Conservation (phyloP, 768 basidiomycete species). For the Kwoniella newhampshirensis region DNA sequence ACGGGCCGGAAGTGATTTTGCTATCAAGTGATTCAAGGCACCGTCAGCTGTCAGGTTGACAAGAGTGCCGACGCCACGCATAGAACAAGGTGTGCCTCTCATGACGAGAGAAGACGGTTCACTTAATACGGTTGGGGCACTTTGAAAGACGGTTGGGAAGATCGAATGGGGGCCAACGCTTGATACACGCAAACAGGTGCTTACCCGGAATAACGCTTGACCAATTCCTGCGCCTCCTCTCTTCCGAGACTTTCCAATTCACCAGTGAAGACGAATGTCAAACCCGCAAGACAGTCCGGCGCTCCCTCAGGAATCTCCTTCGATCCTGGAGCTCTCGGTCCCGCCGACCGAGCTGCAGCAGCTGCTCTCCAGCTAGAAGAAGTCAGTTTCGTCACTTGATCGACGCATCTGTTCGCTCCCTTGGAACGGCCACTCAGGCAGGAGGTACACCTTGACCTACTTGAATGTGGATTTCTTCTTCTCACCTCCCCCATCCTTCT, state of each 20-base stretch:
- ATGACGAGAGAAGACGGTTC: too few relatives aligned
- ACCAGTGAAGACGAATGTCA: conserved; percentile 93
- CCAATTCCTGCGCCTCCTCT: conserved; percentile 81
- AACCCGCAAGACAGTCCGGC: conserved; percentile 73
- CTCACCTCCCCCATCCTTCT: conserved; percentile 22
- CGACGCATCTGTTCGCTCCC: too few relatives aligned
- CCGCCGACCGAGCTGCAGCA: conserved; percentile 31
- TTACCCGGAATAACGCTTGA: conserved; percentile 89
- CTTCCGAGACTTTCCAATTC: conserved; percentile 82
- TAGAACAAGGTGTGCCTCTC: too few relatives aligned
- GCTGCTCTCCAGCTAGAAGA: conserved; percentile 54
- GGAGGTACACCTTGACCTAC: too few relatives aligned
- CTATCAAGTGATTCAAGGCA: conserved; percentile 57
- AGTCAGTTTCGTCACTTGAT: conserved; percentile 50
- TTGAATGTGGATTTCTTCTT: conserved; percentile 55
- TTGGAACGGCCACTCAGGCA: not conserved
- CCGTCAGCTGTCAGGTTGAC: not conserved
- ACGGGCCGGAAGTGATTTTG: conserved; percentile 81
- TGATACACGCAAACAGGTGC: conserved; percentile 54
- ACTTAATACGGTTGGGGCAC: too few relatives aligned
- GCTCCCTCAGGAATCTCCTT: conserved; percentile 72
- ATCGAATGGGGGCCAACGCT: too few relatives aligned
- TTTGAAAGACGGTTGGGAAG: too few relatives aligned
- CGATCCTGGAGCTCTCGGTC: conserved; percentile 56
- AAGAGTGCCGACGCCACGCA: not conserved